phyloP scores from a whole-genome alignment of 148 eudicot species.

The Tetragonia tetragonoides region DNA sequence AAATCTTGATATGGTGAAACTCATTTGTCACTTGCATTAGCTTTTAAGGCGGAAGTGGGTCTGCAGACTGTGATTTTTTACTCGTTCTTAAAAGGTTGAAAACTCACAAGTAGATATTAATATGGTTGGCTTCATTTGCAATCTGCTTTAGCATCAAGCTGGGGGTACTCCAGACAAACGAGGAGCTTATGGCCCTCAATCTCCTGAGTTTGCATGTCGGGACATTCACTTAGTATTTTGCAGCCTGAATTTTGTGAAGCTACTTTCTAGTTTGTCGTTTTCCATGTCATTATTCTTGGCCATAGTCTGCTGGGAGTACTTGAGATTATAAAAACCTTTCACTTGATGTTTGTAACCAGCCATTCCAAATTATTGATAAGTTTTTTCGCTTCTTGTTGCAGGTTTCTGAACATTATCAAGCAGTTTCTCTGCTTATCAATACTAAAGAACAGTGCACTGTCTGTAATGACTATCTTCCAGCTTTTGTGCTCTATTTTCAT shows the following conservation, averaged over 20 bases:
- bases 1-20: background rate
- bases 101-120: background rate
- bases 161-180: background rate
- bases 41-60: too few relatives aligned
- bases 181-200: background rate
- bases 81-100: background rate
- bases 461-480: conserved; percentile 95
- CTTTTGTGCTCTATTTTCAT: conserved; percentile 86
- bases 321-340: background rate
- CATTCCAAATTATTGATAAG: conserved; percentile 10
- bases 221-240: background rate
- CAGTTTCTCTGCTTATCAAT: conserved; percentile 89
- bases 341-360: background rate
- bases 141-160: background rate
- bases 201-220: background rate
- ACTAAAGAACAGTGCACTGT: conserved; percentile 91
- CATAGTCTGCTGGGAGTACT: background rate
- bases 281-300: background rate
- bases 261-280: background rate
- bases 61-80: too few relatives aligned
- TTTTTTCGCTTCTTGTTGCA: conserved; percentile 35
- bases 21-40: background rate
- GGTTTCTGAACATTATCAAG: conserved; percentile 84
- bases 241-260: background rate
- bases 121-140: background rate